Evolutionary conservation across 1,139 yeast genomes (phyloP), one percentile per base, ranked within the genome.

Genomic region (Insectozyma bohioensis): DNA sequence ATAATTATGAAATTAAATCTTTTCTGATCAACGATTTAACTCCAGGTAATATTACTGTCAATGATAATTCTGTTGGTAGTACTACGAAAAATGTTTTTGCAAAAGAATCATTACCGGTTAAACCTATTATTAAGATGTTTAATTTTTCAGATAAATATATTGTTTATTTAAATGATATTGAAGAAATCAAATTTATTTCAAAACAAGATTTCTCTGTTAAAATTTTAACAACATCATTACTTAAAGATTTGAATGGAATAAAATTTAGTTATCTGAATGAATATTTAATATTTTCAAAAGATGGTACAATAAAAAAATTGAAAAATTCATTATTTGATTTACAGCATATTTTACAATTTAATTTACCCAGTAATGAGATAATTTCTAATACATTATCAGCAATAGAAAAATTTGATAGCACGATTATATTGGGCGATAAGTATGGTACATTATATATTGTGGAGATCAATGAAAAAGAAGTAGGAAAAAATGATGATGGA

Each of bases 371-470:
- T 4, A 52, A 47, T 27, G 72, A 52, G 15, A 42, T 51, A 25
- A 52, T 66, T 11, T 30, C 46, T 3, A 63, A 63, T 35, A 36
- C 51, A 2, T 33, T 62, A 21, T 50, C 61, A 1, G 54, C 67
- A 6, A 40, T 61, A 6, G 67, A 60, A 20, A 34, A 45, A 8
- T 26, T 31, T 26, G 33, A 51, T 6, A 50, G 54, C 5, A 3
- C n/a, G 12, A 31, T 70, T 1, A 47, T 63, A 5, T 33, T 62
- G 15, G 82, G 80, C 3, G 81, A 76, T 47, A 68, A 67, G 33
- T 62, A 53, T 39, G 82, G 82, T 0, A 56, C 54, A 27, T 36
- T 75, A 4, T 51, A 51, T 19, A 42, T 65, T n/a, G 10, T 45
- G 9, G 36, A 45, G 14, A 20, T 36, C n/a, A 6, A 4, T 5